These are phyloP conservation scores for Trichoderma orchidacearum DNA, from an alignment of 495 filamentous ascomycete species.

Conservation along the genomic window DNA sequence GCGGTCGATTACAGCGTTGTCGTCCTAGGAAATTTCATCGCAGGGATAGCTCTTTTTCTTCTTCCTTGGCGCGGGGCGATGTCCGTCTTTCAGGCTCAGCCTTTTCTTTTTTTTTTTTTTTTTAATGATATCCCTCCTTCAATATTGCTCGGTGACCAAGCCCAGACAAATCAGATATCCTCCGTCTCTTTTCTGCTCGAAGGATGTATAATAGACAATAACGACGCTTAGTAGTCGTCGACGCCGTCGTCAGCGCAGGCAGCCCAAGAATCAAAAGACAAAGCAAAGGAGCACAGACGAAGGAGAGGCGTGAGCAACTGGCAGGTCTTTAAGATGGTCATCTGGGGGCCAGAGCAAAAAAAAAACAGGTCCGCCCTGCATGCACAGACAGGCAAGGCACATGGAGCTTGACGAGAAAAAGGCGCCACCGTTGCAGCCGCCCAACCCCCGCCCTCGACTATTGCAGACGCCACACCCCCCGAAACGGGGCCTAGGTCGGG, in stretches of 20 bases:
- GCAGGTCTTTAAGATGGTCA: not conserved
- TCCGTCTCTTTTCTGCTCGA: no score
- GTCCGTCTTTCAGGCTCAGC: not conserved
- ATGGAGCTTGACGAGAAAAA: not conserved
- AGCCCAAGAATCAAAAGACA: not conserved
- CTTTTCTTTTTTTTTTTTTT: not conserved
- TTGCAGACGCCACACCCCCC: not conserved
- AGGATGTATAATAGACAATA: not conserved
- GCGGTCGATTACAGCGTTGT: no score
- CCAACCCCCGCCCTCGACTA: not conserved
- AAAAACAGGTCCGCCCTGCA: not conserved
- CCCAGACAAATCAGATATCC: no score
- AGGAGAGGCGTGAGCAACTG: not conserved
- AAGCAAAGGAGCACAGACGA: not conserved
- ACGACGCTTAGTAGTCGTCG: not conserved
- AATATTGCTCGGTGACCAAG: no score
- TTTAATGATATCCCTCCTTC: not conserved
- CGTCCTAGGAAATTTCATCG: not conserved
- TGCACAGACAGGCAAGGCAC: not conserved
- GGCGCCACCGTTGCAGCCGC: not conserved
- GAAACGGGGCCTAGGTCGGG: not conserved
- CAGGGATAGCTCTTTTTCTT: not conserved
- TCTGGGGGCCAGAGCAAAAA: not conserved
- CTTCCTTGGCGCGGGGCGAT: not conserved
- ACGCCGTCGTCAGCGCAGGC: no score